A percentile compares a stretch with the other conserved stretches of the same genome.
Evolutionary conservation across 441 rosid genomes (phyloP).

Genomic region (Theobroma grandiflorum): DNA sequence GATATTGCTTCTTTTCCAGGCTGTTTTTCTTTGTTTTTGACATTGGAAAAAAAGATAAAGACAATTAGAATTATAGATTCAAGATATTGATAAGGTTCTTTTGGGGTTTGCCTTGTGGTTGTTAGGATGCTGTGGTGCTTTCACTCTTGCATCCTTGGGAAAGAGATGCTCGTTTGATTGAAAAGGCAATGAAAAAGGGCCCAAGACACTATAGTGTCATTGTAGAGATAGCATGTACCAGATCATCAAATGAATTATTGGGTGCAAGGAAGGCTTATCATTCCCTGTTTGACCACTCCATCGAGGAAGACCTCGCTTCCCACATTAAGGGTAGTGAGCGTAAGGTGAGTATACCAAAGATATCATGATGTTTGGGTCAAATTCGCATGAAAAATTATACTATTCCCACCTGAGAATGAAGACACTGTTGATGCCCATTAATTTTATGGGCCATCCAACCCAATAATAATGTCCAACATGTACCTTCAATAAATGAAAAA

Average conservation of each 20-base stretch:
- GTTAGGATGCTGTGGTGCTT: conserved; percentile 75
- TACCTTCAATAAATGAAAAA: background rate
- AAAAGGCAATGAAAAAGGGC: conserved; percentile 66
- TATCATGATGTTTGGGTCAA: too few species aligned
- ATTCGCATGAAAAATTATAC: too few species aligned
- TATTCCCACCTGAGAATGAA: too few species aligned
- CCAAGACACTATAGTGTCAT: conserved; percentile 56
- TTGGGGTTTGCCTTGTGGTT: background rate
- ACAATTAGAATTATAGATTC: background rate
- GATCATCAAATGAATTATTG: conserved; percentile 76
- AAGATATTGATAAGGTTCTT: background rate
- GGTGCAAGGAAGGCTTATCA: conserved; percentile 94
- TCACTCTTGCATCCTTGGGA: conserved; percentile 96
- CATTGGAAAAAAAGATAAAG: too few species aligned
- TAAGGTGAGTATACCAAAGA: conserved; percentile 48
- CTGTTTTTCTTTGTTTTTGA: too few species aligned
- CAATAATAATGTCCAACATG: background rate
- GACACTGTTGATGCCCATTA: background rate
- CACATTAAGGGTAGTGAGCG: conserved; percentile 54
- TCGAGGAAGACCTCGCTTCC: conserved; percentile 85
- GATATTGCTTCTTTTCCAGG: too few species aligned
- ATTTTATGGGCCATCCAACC: background rate
- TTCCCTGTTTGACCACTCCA: conserved; percentile 81
- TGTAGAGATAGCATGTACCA: conserved; percentile 81
- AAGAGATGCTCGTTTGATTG: conserved; percentile 84